Conservation (phyloP, 2,329 filamentous ascomycete species). For the Mycogone perniciosa region DNA sequence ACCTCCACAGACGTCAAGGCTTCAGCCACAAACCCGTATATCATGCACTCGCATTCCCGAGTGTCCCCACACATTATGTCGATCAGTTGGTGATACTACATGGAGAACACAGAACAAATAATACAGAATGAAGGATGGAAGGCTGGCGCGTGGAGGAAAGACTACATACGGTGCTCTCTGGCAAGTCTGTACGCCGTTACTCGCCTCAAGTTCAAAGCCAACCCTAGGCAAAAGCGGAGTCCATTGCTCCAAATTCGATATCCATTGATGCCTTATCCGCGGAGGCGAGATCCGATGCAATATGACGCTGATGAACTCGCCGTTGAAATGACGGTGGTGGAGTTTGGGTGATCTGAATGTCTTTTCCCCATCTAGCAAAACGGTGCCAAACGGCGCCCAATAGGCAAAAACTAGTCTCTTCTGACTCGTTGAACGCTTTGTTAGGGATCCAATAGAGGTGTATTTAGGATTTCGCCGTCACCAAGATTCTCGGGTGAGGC, state of each 20-base stretch:
- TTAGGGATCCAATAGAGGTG: too few species aligned
- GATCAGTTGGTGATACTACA: not conserved
- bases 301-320: not conserved
- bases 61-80: not conserved
- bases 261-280: not conserved
- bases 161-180: too few species aligned
- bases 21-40: not conserved
- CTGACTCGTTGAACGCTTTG: not conserved
- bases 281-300: not conserved
- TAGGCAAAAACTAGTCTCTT: constrained; percentile 2
- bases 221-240: too few species aligned
- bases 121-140: not conserved
- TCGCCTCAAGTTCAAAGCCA: too few species aligned
- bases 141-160: not conserved
- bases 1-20: not conserved
- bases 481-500: too few species aligned
- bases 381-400: not conserved
- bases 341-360: not conserved
- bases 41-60: not conserved
- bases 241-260: too few species aligned
- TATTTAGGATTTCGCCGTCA: too few species aligned
- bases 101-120: not conserved
- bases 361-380: not conserved
- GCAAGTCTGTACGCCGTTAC: too few species aligned
- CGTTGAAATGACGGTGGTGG: not conserved